Base-by-base conservation (phyloP, 2,329 filamentous ascomycete genomes). In the Clarireedia paspali region DNA sequence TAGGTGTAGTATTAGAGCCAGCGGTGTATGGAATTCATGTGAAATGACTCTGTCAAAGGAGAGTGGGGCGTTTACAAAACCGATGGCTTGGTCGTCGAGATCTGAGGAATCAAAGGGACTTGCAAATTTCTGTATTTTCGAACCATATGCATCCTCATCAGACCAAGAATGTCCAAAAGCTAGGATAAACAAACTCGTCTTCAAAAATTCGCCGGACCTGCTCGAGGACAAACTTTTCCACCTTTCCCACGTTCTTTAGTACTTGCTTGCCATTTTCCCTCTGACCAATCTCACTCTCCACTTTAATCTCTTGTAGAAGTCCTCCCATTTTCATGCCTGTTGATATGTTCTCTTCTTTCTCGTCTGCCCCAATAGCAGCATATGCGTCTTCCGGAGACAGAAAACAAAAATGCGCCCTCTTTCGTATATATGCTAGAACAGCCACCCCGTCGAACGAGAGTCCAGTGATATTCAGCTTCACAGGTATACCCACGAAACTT, bases 131-230 rank as follows among this genome's bases (percentile, higher is more conserved):
- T 9, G 10, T 12, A 12, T 4, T 12, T 34, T 12, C 30, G 30
- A 12, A 4, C 30, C 10, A 34, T 34, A 4, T 12, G 30, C 30
- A 34, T 34, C 9, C 30, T 40, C 12, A 39, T 63, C 46, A 96
- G 46, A 97, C 86, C 65, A 99, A 75, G 71, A 97, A 96, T 0
- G 92, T 97, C 91, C 92, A 97, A 72, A 95, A 97, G 72, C 91
- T 96, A 46, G 94, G 94, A 74, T 95, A 97, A 60, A 97, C 91
- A 74, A 97, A 94, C 71, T 99, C 94, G 69, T 97, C 94, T 73
- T 99, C 94, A 67, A 99, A 97, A 65, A 99, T 97, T 67, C 91
- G 83, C 69, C 92, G 84, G 60, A 99, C 94, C 73, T 97, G 92
- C 70, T 97, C 92, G 58, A 99, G 78, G 56, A 99, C 90, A 70